Evolutionary conservation across 208 protist genomes (phyloP).

Genomic region (Tritrichomonas musculus): DNA sequence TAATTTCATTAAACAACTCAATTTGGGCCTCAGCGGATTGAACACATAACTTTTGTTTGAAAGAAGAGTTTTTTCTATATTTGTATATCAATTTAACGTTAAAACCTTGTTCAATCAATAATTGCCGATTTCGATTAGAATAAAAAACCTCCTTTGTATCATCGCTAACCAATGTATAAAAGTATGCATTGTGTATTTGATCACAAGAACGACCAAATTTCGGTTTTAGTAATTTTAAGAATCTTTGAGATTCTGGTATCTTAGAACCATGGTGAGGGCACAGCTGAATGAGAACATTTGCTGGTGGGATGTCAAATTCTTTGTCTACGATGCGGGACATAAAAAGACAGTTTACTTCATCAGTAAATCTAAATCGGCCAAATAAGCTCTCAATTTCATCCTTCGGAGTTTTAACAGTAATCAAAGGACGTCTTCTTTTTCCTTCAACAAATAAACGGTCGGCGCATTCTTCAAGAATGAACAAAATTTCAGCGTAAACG

Average conservation of each 20-base stretch:
- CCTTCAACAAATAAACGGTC: not conserved
- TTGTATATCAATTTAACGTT: too few relatives aligned
- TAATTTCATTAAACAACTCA: too few relatives aligned
- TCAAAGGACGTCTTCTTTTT: slow-evolving; percentile 46
- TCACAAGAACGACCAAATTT: slow-evolving; percentile 53
- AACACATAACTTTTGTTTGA: too few relatives aligned
- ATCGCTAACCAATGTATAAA: slow-evolving; percentile 84
- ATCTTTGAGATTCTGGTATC: slow-evolving; percentile 78
- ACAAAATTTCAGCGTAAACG: slow-evolving; percentile 95
- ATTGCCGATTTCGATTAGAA: slow-evolving; percentile 86
- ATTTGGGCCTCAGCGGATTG: too few relatives aligned
- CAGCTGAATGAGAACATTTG: slow-evolving; percentile 94
- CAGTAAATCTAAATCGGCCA: not conserved
- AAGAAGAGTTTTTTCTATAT: too few relatives aligned
- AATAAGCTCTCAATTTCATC: slow-evolving; percentile 41
- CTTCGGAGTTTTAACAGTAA: slow-evolving; percentile 80
- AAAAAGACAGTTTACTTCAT: slow-evolving; percentile 77
- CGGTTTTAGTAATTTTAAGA: slow-evolving; percentile 62
- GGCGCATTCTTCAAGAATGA: slow-evolving; percentile 83
- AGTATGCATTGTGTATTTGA: slow-evolving; percentile 93
- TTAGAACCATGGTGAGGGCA: slow-evolving; percentile 85
- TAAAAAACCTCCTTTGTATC: slow-evolving; percentile 93
- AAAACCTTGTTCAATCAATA: slow-evolving; percentile 75
- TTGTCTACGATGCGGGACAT: slow-evolving; percentile 69
- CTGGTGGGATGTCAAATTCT: slow-evolving; percentile 79